phyloP scores from a whole-genome alignment of 192 early-diverging fungal species.

The Cetraspora pellucida region DNA sequence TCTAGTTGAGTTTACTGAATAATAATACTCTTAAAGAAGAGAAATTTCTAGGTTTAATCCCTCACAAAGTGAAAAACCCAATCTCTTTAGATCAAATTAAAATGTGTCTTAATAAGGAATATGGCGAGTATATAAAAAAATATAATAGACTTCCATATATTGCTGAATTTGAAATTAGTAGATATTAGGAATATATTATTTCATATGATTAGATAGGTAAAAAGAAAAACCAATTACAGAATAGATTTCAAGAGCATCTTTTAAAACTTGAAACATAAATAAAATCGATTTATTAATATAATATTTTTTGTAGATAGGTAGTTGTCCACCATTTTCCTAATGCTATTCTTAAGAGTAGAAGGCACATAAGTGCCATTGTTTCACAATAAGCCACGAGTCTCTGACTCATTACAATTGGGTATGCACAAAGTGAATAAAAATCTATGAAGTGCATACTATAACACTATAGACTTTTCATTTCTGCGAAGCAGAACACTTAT shows the following conservation, averaged over 20 bases:
- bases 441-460: no score
- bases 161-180: no score
- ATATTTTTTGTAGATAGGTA: no score
- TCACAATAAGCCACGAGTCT: neutral
- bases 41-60: conserved; percentile 25
- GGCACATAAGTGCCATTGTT: no score
- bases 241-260: no score
- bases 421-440: no score
- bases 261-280: no score
- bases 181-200: conserved; percentile 9
- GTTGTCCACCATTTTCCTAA: no score
- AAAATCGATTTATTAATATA: no score
- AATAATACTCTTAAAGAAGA: conserved; percentile 17
- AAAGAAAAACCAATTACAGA: conserved; percentile 4
- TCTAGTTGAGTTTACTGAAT: conserved; percentile 16
- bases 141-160: no score
- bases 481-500: no score
- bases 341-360: neutral
- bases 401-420: neutral
- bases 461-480: no score
- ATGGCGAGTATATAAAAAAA: neutral
- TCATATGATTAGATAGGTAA: conserved; percentile 1
- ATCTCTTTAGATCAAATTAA: neutral
- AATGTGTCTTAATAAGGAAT: neutral
- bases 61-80: conserved; percentile 11